Base-by-base conservation (phyloP, 148 eudicot genomes). In the Vaccinium vitisidaea region DNA sequence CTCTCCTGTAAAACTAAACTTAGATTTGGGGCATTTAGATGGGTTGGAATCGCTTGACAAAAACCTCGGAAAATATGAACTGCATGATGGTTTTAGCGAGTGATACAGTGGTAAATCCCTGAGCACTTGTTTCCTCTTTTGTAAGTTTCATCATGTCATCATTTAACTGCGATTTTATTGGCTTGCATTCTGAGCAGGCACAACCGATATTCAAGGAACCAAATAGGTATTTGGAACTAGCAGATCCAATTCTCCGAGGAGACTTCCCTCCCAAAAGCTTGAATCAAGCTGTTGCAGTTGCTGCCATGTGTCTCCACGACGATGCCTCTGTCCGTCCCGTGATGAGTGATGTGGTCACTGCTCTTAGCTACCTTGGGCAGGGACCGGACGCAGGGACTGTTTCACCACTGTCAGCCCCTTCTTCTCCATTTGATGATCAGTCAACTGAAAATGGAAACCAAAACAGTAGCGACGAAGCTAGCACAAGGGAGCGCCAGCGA, bases 281-380 rank as follows among this genome's bases (percentile, higher is more conserved):
- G 79, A 92, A 92, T 79, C 98, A 93, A 85, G 93, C 92, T 12
- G 93, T 95, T 50, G 98, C 96, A 21, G 88, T 95, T 50, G 94
- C 96, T 43, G 92, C 98, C 1, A 93, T 94, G 98, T 95, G 98
- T 75, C 91, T 95, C 32, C 96, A 93, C 65, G 98, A 93, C n/a
- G 95, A 93, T 80, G 92, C 90, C 79, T 80, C 89, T 5, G 86
- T 86, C 4, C 93, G 98, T 13, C 98, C 98, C 25, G 84, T 92
- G 71, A 93, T 95, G 82, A 89, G 91, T 8, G 98, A 95, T 46
- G 98, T 95, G 2, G 96, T 95, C 18, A 90, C 92, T 0, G 96
- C 98, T 52, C 92, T 95, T 27, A 90, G 91, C 83, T 93, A 83
- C 87, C 90, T 95, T 3, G 86, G 92, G 23, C 43, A 53, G 4